Conservation (phyloP, 2,329 filamentous ascomycete species). For the Penicillium sp. region DNA sequence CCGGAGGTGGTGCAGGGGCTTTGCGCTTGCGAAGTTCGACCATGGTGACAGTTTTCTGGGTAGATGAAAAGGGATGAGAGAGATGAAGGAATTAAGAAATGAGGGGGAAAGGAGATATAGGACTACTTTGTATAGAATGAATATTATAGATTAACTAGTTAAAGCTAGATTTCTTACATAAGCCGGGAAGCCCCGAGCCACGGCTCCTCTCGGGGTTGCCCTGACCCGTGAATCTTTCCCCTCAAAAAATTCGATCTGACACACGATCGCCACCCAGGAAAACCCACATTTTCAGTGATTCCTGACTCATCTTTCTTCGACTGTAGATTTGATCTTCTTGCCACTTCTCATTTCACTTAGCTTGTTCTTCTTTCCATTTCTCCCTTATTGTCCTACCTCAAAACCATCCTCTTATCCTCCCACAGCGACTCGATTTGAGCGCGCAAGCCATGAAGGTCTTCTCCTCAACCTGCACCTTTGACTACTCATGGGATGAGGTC, state of each 20-base stretch:
- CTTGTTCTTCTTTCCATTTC: background rate
- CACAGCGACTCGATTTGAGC: conserved; percentile 1
- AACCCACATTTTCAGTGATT: conserved; percentile 13
- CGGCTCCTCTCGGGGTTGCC: conserved; percentile 13
- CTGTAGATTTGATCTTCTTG: background rate
- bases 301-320: conserved; percentile 16
- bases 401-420: background rate
- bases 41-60: conserved; percentile 23
- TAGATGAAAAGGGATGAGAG: background rate
- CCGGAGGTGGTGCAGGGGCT: conserved; percentile 50
- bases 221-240: conserved; percentile 14
- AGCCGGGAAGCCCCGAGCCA: conserved; percentile 27
- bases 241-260: conserved; percentile 19
- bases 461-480: conserved; percentile 81
- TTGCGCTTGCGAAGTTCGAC: conserved; percentile 66
- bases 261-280: conserved; percentile 17
- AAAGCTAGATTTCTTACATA: conserved; percentile 1
- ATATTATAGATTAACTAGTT: too few relatives aligned
- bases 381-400: background rate
- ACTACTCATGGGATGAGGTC: conserved; percentile 99
- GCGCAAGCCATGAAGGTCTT: conserved; percentile 82
- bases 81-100: background rate
- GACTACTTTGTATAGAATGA: background rate
- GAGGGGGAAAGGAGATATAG: background rate
- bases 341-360: conserved; percentile 12